Percentiles rank a stretch among this genome's conserved stretches.
These are phyloP conservation scores for Alternaria postmessia DNA, from an alignment of 2,329 filamentous ascomycete species.

Conservation along the genomic window DNA sequence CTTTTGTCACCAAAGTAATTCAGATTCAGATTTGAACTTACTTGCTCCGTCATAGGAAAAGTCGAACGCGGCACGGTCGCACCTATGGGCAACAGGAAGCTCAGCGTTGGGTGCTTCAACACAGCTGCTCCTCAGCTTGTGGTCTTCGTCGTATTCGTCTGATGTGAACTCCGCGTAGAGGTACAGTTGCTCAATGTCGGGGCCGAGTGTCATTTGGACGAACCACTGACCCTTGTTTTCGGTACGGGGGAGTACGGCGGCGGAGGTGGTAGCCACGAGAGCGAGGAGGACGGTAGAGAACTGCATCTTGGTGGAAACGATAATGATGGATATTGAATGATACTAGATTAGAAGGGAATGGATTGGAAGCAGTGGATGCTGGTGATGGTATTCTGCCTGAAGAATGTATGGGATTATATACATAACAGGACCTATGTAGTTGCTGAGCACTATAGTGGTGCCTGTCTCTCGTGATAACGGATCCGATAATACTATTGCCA, in stretches of 20 bases:
- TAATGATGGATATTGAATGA: neutral
- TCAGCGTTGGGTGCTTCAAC: neutral
- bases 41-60: neutral
- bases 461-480: neutral
- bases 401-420: neutral
- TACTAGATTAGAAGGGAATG: neutral
- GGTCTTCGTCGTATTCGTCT: neutral
- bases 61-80: neutral
- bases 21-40: neutral
- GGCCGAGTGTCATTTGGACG: neutral
- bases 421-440: neutral
- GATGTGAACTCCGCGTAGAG: neutral
- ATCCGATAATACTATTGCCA: neutral
- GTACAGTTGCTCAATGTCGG: neutral
- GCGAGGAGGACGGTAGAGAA: neutral
- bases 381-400: neutral
- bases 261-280: neutral
- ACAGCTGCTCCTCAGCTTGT: neutral
- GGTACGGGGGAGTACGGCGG: neutral
- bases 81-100: neutral
- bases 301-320: neutral
- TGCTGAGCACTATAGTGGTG: neutral
- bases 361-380: neutral
- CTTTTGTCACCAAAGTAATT: neutral
- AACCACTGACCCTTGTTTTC: neutral